Conservation (phyloP, 2,329 filamentous ascomycete species). For the Microdochium bolleyi region DNA sequence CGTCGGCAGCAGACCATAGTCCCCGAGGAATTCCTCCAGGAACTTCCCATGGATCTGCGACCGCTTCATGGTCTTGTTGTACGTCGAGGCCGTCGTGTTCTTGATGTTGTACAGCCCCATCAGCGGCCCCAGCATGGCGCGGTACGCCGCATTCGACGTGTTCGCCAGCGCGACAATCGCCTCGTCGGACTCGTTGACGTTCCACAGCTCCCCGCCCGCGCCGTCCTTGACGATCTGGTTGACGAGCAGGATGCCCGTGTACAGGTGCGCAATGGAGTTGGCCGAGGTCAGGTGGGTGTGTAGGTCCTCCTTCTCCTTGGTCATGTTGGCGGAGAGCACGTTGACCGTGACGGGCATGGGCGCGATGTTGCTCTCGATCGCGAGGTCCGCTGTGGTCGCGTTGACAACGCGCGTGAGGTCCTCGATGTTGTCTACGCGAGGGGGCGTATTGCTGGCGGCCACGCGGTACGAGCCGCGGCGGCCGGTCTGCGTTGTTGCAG, state of each 20-base stretch:
- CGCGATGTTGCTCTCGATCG: background rate
- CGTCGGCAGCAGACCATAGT: background rate
- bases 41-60: background rate
- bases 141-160: background rate
- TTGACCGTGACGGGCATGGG: background rate
- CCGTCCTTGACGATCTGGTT: background rate
- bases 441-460: background rate
- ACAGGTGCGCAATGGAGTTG: background rate
- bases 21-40: background rate
- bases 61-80: background rate
- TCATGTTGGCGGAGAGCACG: background rate
- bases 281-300: background rate
- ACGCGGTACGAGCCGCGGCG: background rate
- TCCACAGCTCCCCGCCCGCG: background rate
- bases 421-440: background rate
- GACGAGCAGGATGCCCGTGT: background rate
- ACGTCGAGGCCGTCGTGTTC: background rate
- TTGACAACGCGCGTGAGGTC: background rate
- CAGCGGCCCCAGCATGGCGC: background rate
- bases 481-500: background rate
- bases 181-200: background rate
- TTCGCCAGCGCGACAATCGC: background rate
- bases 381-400: background rate
- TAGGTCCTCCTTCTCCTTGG: background rate
- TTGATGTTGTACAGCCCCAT: background rate